A percentile compares a stretch with the other conserved stretches of the same genome.
Conservation (phyloP, 2,329 filamentous ascomycete genomes). For the Fusarium longipes region DNA sequence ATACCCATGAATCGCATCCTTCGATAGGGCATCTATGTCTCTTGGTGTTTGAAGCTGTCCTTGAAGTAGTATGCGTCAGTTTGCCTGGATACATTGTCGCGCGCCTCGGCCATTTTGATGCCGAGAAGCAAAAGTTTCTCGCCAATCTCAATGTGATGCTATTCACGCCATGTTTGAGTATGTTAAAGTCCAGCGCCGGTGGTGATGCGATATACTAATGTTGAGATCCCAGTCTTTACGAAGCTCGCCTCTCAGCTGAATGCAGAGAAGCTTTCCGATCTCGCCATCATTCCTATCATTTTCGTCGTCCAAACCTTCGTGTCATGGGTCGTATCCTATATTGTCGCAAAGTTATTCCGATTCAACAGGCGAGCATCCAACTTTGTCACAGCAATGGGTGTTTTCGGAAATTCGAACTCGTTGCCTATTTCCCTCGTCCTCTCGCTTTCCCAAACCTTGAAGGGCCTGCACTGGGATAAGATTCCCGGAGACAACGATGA, state of each 20-base stretch:
- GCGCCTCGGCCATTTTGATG: constrained; percentile 90
- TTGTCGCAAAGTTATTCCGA: constrained; percentile 78
- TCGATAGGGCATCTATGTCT: constrained; percentile 76
- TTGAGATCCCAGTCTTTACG: constrained; percentile 77
- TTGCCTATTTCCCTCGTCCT: constrained; percentile 95
- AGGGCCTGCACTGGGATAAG: constrained; percentile 92
- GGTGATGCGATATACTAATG: constrained; percentile 35
- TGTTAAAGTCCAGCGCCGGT: not conserved
- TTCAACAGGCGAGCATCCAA: constrained; percentile 89
- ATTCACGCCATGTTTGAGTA: constrained; percentile 97
- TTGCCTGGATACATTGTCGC: constrained; percentile 94
- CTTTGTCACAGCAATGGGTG: constrained; percentile 95
- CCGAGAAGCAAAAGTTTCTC: constrained; percentile 94
- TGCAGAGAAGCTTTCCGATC: constrained; percentile 86
- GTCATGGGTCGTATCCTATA: constrained; percentile 80
- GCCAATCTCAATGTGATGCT: constrained; percentile 96
- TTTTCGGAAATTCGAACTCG: constrained; percentile 98
- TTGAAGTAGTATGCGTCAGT: constrained; percentile 95
- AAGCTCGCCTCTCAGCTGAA: constrained; percentile 96
- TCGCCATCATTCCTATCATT: constrained; percentile 95
- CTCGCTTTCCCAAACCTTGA: constrained; percentile 90
- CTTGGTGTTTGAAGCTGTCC: constrained; percentile 92
- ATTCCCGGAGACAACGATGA: constrained; percentile 94
- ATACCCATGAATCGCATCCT: constrained; percentile 67
- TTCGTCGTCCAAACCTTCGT: constrained; percentile 89